Evolutionary conservation across 1,284 basidiomycete genomes (phyloP).

Genomic region (Rhizoctonia solani): DNA sequence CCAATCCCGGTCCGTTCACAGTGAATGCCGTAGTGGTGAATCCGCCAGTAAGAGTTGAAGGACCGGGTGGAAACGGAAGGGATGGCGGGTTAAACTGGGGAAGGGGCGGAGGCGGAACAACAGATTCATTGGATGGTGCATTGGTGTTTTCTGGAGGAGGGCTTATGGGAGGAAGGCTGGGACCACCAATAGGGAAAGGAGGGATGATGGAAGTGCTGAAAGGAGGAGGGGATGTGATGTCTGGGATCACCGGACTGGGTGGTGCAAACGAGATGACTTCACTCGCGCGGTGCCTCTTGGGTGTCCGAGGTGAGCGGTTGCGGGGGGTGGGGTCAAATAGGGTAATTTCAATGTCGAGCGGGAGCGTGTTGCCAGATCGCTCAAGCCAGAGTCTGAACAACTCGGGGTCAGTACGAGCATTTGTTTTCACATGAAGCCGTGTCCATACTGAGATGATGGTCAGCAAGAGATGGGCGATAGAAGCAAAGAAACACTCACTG

Average conservation of each 20-base stretch:
- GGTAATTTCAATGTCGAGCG: constrained; percentile 24
- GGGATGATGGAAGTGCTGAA: constrained; percentile 16
- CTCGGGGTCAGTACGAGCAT: constrained; percentile 11
- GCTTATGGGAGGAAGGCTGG: background rate
- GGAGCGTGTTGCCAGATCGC: constrained; percentile 26
- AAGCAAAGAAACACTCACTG: constrained; percentile 15
- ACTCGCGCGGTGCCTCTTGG: constrained; percentile 4
- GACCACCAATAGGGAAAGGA: constrained; percentile 13
- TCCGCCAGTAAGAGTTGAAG: background rate
- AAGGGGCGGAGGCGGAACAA: constrained; percentile 8
- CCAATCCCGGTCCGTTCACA: constrained; percentile 3
- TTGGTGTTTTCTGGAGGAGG: constrained; percentile 8
- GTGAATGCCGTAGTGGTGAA: background rate
- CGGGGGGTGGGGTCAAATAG: constrained; percentile 20
- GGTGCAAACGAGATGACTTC: constrained; percentile 28
- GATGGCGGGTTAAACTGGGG: constrained; percentile 29
- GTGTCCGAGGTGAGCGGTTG: constrained; percentile 1
- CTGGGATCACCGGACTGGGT: constrained; percentile 26
- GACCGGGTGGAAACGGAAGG: background rate
- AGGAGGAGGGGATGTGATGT: constrained; percentile 15
- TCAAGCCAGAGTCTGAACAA: constrained; percentile 32
- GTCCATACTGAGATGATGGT: constrained; percentile 11
- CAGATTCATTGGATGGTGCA: background rate
- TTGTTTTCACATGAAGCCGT: constrained; percentile 23
- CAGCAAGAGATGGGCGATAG: constrained; percentile 5